A percentile compares a stretch with the other conserved stretches of the same genome.
phyloP scores from a whole-genome alignment of 225 moss, liverwort and hornwort genomes.

The Pleurozium schreberi region DNA sequence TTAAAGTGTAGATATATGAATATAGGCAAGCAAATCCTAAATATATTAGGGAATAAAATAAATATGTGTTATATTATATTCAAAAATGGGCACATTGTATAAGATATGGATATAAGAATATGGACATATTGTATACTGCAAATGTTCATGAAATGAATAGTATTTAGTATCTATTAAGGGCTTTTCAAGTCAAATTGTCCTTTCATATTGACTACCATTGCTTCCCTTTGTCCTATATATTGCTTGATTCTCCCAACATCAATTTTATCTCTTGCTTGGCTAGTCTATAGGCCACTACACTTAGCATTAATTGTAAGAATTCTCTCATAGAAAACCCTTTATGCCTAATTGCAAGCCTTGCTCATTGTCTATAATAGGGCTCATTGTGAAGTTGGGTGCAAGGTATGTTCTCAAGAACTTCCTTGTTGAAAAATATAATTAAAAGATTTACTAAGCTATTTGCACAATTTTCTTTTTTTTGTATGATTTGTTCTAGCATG shows the following conservation, averaged over 20 bases:
- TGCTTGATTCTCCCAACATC: fast-evolving
- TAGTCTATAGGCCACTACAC: too few species aligned
- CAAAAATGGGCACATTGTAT: too few species aligned
- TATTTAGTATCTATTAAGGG: not conserved
- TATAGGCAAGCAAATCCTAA: not conserved
- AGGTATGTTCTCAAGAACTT: not conserved
- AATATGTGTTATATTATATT: too few species aligned
- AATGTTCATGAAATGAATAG: not conserved
- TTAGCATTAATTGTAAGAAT: not conserved
- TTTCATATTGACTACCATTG: not conserved
- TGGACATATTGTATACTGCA: fast-evolving
- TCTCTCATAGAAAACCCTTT: not conserved
- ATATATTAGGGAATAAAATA: too few species aligned
- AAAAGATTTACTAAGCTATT: not conserved
- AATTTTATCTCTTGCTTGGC: not conserved
- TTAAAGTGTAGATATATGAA: not conserved
- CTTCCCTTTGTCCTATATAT: not conserved
- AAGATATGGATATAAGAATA: not conserved
- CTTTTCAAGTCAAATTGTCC: fast-evolving
- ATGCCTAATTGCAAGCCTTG: fast-evolving
- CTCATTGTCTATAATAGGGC: fast-evolving
- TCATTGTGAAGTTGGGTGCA: not conserved
- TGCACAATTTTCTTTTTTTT: not conserved
- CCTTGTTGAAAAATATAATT: not conserved
- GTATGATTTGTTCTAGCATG: not conserved